Percentiles rank a stretch among this genome's conserved stretches.
Conservation (phyloP, 208 protist genomes). For the Trypanosoma caninum region DNA sequence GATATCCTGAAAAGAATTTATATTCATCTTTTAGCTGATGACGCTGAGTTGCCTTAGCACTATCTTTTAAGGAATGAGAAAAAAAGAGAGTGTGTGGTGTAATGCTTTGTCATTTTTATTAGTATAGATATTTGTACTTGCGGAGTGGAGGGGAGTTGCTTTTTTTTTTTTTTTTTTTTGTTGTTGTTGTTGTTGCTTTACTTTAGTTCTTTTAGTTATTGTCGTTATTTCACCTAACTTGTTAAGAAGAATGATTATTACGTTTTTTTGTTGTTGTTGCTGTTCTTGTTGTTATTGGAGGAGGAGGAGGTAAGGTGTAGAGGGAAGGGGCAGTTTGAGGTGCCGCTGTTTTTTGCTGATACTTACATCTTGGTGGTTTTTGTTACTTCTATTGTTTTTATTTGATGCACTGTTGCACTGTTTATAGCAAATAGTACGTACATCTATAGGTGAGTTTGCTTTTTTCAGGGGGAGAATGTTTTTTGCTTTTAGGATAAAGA, state of each 20-base stretch:
- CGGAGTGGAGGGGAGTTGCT: not conserved
- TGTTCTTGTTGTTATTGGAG: no score
- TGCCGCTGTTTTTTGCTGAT: no score
- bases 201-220: not conserved
- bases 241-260: not conserved
- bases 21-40: not conserved
- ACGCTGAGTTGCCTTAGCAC: not conserved
- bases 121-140: not conserved
- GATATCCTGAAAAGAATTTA: constrained; percentile 22
- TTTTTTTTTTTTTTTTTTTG: constrained; percentile 12
- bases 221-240: not conserved
- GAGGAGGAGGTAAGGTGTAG: no score
- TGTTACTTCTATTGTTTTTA: no score
- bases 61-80: not conserved
- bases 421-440: no score
- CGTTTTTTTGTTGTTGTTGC: not conserved
- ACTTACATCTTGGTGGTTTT: no score
- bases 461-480: no score
- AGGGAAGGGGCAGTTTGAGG: no score
- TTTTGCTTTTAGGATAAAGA: no score
- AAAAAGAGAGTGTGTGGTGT: not conserved
- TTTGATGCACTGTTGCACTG: no score
- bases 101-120: not conserved
- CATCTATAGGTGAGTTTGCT: no score
- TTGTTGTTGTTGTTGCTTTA: not conserved